phyloP scores from a whole-genome alignment of 208 protist genomes.

The Wallacemonas collosoma region DNA sequence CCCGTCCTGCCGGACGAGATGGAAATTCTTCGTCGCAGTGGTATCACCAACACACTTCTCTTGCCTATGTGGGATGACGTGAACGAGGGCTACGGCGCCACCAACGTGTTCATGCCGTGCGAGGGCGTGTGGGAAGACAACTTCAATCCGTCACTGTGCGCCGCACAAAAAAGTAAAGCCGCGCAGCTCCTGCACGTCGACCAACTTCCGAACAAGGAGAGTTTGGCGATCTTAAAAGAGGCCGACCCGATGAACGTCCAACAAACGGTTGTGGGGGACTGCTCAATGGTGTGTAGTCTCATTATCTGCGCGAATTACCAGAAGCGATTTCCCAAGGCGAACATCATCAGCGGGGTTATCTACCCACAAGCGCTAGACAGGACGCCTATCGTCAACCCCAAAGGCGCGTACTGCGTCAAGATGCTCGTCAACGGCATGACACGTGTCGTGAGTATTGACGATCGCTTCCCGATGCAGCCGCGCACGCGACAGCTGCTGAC shows the following conservation, averaged over 20 bases:
- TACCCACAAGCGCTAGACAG: constrained; percentile 84
- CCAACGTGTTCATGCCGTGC: constrained; percentile 87
- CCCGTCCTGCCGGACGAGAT: constrained; percentile 70
- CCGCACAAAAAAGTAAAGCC: constrained; percentile 4
- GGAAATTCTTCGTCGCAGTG: constrained; percentile 72
- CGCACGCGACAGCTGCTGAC: constrained; percentile 34
- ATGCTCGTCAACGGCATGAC: constrained; percentile 93
- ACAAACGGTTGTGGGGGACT: constrained; percentile 89
- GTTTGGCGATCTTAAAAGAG: constrained; percentile 49
- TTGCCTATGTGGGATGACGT: constrained; percentile 90
- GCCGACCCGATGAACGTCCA: constrained; percentile 81
- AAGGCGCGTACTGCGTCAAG: constrained; percentile 91
- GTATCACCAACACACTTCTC: constrained; percentile 63
- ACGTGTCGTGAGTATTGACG: constrained; percentile 87
- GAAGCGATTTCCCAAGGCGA: constrained; percentile 77
- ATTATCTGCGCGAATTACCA: constrained; percentile 84
- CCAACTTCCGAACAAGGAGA: constrained; percentile 29
- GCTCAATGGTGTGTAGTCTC: constrained; percentile 75
- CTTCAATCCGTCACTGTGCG: constrained; percentile 15
- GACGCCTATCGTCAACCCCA: constrained; percentile 78
- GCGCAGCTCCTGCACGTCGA: constrained; percentile 46
- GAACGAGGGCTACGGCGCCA: constrained; percentile 74
- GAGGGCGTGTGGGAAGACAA: constrained; percentile 59
- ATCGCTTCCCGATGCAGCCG: constrained; percentile 72
- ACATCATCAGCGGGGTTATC: constrained; percentile 88